These are phyloP conservation scores for Pestalotiopsis sp. DNA, from an alignment of 2,329 filamentous ascomycete genomes.

Conservation along the genomic window DNA sequence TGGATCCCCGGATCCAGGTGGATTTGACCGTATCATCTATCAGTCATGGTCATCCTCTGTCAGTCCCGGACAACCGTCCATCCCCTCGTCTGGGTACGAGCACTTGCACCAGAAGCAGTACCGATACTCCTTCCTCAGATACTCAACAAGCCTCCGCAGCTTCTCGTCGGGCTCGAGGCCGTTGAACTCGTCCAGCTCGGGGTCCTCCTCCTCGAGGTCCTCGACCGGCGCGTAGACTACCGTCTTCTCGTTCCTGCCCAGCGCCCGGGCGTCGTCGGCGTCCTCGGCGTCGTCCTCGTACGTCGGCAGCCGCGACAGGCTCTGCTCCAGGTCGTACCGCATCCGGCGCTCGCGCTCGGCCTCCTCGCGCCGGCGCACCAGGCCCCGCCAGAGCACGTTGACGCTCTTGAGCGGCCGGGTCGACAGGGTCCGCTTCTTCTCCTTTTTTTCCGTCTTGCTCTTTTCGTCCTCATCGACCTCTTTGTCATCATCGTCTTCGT, in stretches of 20 bases:
- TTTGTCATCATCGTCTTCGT: constrained; percentile 18
- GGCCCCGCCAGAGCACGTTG: constrained; percentile 77
- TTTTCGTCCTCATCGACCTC: constrained; percentile 21
- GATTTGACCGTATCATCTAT: neutral
- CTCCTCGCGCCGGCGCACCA: constrained; percentile 71
- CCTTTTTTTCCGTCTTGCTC: constrained; percentile 24
- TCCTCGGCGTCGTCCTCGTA: constrained; percentile 73
- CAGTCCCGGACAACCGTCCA: constrained; percentile 88
- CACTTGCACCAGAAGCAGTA: constrained; percentile 99
- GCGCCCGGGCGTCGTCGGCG: constrained; percentile 69
- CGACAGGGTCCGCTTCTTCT: constrained; percentile 39
- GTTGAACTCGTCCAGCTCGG: constrained; percentile 80
- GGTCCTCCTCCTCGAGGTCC: constrained; percentile 76
- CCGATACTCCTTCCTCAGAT: constrained; percentile 69
- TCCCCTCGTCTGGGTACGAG: constrained; percentile 69
- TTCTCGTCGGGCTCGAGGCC: constrained; percentile 67
- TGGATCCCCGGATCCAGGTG: neutral
- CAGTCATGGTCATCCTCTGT: constrained; percentile 81
- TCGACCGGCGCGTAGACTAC: constrained; percentile 62
- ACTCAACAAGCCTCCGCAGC: constrained; percentile 65
- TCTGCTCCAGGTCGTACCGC: constrained; percentile 68
- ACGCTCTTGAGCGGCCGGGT: constrained; percentile 64
- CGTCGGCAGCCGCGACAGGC: constrained; percentile 62
- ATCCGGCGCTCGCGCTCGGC: constrained; percentile 69
- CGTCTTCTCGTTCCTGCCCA: constrained; percentile 56